A percentile compares a stretch with the other conserved stretches of the same genome.
These are phyloP conservation scores for Xenoacremonium recifei DNA, from an alignment of 2,329 filamentous ascomycete species.

Conservation along the genomic window DNA sequence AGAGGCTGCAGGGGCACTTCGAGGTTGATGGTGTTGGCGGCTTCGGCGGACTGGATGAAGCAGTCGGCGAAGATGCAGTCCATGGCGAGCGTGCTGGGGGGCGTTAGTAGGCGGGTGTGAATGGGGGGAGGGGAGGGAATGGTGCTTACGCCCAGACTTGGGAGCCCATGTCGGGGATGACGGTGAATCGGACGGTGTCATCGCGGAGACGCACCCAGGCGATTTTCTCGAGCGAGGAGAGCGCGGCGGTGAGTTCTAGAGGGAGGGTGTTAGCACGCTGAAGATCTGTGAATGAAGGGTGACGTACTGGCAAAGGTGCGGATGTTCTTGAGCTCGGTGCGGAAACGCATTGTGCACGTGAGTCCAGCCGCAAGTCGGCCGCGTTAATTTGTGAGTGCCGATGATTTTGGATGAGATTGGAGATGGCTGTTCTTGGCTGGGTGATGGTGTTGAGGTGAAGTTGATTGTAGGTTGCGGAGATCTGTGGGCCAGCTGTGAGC, in stretches of 20 bases:
- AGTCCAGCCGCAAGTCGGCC: neutral
- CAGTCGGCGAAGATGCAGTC: constrained; percentile 88
- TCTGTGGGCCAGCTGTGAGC: no score
- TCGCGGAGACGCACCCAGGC: constrained; percentile 90
- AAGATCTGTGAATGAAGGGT: neutral
- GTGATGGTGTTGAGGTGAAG: constrained; percentile 9
- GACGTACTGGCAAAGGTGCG: constrained; percentile 62
- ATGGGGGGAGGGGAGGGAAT: constrained; percentile 10
- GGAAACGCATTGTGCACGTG: constrained; percentile 59
- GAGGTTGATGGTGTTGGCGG: constrained; percentile 88
- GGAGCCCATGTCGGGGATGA: constrained; percentile 90
- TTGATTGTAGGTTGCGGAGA: no score
- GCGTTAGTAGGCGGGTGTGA: constrained; percentile 3
- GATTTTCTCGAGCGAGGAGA: constrained; percentile 72
- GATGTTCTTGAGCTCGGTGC: constrained; percentile 64
- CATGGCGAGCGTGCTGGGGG: constrained; percentile 55
- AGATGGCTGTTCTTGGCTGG: no score
- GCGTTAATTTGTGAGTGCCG: neutral
- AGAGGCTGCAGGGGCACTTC: constrained; percentile 88
- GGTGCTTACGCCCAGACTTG: constrained; percentile 87
- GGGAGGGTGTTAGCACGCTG: constrained; percentile 2
- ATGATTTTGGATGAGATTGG: constrained; percentile 2
- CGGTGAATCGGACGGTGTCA: constrained; percentile 86
- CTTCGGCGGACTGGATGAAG: constrained; percentile 79
- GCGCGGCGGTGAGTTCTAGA: constrained; percentile 62